A percentile compares a stretch with the other conserved stretches of the same genome.
Conservation (phyloP, 768 basidiomycete genomes). For the Russula lepida region DNA sequence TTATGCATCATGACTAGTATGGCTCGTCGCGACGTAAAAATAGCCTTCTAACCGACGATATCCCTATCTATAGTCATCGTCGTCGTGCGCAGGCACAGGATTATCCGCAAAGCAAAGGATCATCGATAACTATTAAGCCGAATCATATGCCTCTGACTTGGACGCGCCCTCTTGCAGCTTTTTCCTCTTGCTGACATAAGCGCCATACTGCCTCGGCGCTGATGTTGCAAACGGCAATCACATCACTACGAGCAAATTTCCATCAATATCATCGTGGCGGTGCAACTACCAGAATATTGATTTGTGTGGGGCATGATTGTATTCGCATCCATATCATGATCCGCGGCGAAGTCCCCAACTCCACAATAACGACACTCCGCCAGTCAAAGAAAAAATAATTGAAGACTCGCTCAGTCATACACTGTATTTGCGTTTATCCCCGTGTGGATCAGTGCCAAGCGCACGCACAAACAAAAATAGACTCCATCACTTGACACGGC, state of each 20-base stretch:
- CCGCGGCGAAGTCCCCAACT: neutral
- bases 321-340: neutral
- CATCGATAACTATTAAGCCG: neutral
- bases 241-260: neutral
- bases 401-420: neutral
- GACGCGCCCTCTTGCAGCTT: no score
- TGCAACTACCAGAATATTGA: neutral
- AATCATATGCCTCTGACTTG: neutral
- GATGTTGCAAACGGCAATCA: neutral
- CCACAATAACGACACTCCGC: neutral
- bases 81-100: neutral
- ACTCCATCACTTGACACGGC: neutral
- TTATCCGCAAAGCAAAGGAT: neutral
- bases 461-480: neutral
- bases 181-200: neutral
- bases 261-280: neutral
- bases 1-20: neutral
- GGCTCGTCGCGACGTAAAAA: neutral
- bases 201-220: neutral
- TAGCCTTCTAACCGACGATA: neutral
- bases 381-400: neutral
- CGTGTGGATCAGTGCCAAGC: neutral
- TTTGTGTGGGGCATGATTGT: neutral
- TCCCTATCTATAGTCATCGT: neutral
- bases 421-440: neutral